phyloP scores from a whole-genome alignment of 1,284 basidiomycete genomes.

The Ceratobasidium sp. region DNA sequence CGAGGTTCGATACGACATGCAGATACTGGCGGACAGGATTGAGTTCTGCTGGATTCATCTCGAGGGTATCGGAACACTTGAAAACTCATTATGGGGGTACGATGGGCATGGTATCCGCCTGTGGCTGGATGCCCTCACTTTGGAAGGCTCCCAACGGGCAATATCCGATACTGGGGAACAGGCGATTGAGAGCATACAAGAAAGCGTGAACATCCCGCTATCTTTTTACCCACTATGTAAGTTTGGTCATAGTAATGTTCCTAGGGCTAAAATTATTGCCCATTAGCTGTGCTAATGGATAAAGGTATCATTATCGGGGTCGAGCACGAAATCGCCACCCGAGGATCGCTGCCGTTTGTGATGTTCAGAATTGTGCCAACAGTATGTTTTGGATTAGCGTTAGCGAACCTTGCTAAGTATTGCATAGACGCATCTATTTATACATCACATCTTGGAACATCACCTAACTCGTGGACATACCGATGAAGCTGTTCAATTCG shows the following conservation, averaged over 20 bases:
- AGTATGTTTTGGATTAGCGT: conserved; percentile 56
- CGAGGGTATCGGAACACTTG: conserved; percentile 87
- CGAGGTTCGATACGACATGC: conserved; percentile 97
- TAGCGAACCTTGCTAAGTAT: background rate
- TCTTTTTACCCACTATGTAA: conserved; percentile 96
- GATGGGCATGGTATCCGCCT: conserved; percentile 89
- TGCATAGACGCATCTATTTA: conserved; percentile 85
- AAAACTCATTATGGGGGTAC: conserved; percentile 98
- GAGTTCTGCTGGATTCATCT: conserved; percentile 99
- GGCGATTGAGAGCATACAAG: conserved; percentile 74
- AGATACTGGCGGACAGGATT: conserved; percentile 93
- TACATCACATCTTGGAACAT: conserved; percentile 89
- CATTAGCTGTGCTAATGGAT: conserved; percentile 91
- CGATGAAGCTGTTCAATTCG: conserved; percentile 83
- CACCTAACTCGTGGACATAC: conserved; percentile 77
- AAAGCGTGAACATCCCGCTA: conserved; percentile 87
- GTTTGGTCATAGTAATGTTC: conserved; percentile 48
- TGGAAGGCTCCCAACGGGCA: conserved; percentile 60
- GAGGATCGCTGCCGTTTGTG: conserved; percentile 83
- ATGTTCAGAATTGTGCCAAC: conserved; percentile 92
- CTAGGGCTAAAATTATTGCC: conserved; percentile 36
- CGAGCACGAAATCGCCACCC: conserved; percentile 83
- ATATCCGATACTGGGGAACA: conserved; percentile 49
- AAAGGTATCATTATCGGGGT: conserved; percentile 98
- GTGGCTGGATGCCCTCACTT: conserved; percentile 94